Base-by-base conservation (phyloP, 352 stramenopile species). In the Phytophthora melonis region DNA sequence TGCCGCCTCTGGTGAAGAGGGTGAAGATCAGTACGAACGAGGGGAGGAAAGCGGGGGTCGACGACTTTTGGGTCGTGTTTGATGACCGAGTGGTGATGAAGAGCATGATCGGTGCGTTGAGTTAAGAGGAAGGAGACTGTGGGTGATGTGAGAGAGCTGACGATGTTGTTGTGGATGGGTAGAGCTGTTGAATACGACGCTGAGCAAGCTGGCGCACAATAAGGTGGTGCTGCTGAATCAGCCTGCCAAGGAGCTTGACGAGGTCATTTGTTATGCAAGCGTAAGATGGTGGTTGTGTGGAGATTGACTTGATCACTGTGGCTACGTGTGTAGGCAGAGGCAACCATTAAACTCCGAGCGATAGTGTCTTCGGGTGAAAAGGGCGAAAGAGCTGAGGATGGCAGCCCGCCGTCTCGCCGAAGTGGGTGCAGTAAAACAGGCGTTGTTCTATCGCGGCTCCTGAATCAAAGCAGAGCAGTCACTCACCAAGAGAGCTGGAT, bases 101-200 rank as follows among this genome's bases (percentile, higher is more conserved):
- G 68, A 93, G 79, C 23, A 79, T 95, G 61, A 94, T 94, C 30
- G 87, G 87, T 92, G 68, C n/a, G 18, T 59, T 43, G 4, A 18
- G 36, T 43, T 18, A 13, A 34, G 30, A 34, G 30, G 30, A 9
- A 9, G 30, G 25, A 30, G 1, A 30, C 36, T 43, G 13, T 43
- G 13, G 10, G 36, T 18, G 36, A 11, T 43, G 36, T 18, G 18
- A 36, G 47, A 55, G 14, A 13, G 45, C 5, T 39, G 2, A 59
- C n/a, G 56, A 3, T 45, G 19, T 66, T 14, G 54, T 54, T 30
- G 25, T 30, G 25, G 6, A 16, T 50, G 43, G 43, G 3, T 70
- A 93, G 86, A 91, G 53, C 68, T 93, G n/a, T 75, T 93, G n/a
- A 93, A 93, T 67, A 91, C 84, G 30, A 88, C 82, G 5, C 55